Conservation (phyloP, 352 stramenopile species). For the Phytophthora constricta region DNA sequence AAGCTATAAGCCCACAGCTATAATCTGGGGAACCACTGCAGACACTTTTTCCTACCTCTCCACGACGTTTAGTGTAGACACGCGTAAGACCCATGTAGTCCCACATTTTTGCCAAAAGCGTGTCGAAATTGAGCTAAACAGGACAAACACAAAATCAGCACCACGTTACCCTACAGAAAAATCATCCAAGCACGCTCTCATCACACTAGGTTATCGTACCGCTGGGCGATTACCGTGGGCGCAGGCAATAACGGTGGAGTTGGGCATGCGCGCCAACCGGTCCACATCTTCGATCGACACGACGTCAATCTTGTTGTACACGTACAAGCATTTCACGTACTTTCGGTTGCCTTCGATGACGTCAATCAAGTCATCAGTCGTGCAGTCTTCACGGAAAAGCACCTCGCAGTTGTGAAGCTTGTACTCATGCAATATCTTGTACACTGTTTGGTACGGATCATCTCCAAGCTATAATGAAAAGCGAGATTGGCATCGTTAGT, state of each 20-base stretch:
- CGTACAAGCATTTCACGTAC: constrained; percentile 99
- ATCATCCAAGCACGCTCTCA: neutral
- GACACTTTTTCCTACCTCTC: constrained; percentile 54
- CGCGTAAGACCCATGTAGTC: constrained; percentile 91
- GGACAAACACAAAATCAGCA: constrained; percentile 10
- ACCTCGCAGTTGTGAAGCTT: constrained; percentile 98
- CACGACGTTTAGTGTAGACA: constrained; percentile 90
- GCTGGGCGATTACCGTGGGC: constrained; percentile 75
- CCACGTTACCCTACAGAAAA: neutral
- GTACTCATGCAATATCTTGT: constrained; percentile 96
- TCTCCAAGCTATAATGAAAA: constrained; percentile 66
- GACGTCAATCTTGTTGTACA: constrained; percentile 99
- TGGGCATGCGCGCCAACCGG: constrained; percentile 93
- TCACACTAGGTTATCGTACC: constrained; percentile 38
- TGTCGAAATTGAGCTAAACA: constrained; percentile 97
- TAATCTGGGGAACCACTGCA: neutral
- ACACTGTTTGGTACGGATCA: constrained; percentile 89
- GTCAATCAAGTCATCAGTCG: constrained; percentile 98
- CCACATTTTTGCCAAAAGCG: constrained; percentile 89
- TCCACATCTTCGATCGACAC: constrained; percentile 99
- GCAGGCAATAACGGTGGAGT: constrained; percentile 97
- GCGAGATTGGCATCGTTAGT: neutral
- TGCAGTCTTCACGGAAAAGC: constrained; percentile 97
- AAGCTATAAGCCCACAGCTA: neutral
- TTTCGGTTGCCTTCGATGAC: constrained; percentile 98